A percentile compares a stretch with the other conserved stretches of the same genome.
Conservation (phyloP, 169 alveolate genomes). For the Plasmodium cynomolgi region DNA sequence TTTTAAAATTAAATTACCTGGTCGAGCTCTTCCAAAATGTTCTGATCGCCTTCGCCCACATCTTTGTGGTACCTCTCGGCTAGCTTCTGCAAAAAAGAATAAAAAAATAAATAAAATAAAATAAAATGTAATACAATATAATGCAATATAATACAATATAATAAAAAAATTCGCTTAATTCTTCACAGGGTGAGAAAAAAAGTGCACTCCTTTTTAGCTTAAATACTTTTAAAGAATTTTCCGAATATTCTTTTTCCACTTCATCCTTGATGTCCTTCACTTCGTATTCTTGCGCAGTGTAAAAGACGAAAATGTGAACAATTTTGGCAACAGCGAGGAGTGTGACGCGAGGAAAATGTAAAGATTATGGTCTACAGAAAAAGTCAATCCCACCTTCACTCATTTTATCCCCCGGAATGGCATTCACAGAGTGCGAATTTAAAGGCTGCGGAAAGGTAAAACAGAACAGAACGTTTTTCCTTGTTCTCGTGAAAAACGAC, state of each 20-base stretch:
- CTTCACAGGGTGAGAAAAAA: not conserved
- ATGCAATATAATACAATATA: too few relatives aligned
- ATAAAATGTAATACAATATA: too few relatives aligned
- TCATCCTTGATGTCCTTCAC: slow-evolving; percentile 15
- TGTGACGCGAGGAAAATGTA: not conserved
- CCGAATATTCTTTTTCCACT: slow-evolving; percentile 24
- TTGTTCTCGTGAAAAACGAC: not conserved
- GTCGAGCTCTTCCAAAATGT: slow-evolving; percentile 71
- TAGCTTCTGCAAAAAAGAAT: slow-evolving; percentile 24
- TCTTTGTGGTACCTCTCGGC: slow-evolving; percentile 65
- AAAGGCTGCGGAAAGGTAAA: slow-evolving; percentile 30
- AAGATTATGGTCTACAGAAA: not conserved
- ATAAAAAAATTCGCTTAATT: slow-evolving; percentile 10
- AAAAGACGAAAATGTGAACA: not conserved
- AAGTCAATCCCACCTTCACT: slow-evolving; percentile 29
- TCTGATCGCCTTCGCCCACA: slow-evolving; percentile 20
- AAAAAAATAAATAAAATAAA: not conserved
- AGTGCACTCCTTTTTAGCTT: not conserved
- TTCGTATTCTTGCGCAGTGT: slow-evolving; percentile 15
- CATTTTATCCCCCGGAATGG: slow-evolving; percentile 58
- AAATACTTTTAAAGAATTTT: slow-evolving; percentile 53
- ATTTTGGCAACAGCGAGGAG: not conserved
- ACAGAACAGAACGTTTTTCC: not conserved
- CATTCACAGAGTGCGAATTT: slow-evolving; percentile 66
- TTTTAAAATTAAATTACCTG: slow-evolving; percentile 26